Evolutionary conservation across 192 early-diverging fungal species (phyloP).

Genomic region (Thoreauomyces humboldtii): DNA sequence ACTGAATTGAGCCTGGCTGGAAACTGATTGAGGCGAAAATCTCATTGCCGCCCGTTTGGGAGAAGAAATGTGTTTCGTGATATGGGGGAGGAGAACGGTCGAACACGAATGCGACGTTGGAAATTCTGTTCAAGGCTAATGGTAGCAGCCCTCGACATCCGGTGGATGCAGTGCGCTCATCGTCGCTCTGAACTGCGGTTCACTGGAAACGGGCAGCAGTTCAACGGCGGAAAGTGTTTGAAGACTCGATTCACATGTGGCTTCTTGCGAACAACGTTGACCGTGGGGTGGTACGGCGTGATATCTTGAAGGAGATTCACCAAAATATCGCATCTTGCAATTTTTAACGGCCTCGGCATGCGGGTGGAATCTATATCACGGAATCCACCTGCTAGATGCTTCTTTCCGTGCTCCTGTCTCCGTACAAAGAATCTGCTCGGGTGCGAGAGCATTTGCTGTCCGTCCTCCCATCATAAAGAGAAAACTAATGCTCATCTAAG

Average conservation of each 20-base stretch:
- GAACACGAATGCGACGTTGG: too few relatives aligned
- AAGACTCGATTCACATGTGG: slow-evolving; percentile 86
- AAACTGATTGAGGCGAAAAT: too few relatives aligned
- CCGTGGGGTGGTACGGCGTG: slow-evolving; percentile 76
- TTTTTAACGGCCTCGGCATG: not conserved
- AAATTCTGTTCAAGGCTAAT: too few relatives aligned
- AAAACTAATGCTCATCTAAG: not conserved
- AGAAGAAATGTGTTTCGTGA: too few relatives aligned
- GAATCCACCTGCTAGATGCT: slow-evolving; percentile 86
- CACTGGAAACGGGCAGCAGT: slow-evolving; percentile 83
- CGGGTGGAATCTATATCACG: slow-evolving; percentile 92
- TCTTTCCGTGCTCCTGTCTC: slow-evolving; percentile 89
- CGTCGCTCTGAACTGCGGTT: slow-evolving; percentile 81
- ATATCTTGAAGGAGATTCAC: not conserved
- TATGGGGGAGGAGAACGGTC: too few relatives aligned
- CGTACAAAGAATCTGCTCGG: slow-evolving; percentile 95
- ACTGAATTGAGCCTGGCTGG: too few relatives aligned
- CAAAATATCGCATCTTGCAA: not conserved
- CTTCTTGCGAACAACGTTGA: slow-evolving; percentile 80
- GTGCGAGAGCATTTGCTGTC: slow-evolving; percentile 29
- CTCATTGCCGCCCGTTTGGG: too few relatives aligned
- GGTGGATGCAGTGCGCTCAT: slow-evolving; percentile 35
- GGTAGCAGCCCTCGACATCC: too few relatives aligned
- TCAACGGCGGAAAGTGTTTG: slow-evolving; percentile 83
- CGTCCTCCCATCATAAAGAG: not conserved